Evolutionary conservation across 1,284 basidiomycete species (phyloP).

Genomic region (Ceratobasidium sp.): DNA sequence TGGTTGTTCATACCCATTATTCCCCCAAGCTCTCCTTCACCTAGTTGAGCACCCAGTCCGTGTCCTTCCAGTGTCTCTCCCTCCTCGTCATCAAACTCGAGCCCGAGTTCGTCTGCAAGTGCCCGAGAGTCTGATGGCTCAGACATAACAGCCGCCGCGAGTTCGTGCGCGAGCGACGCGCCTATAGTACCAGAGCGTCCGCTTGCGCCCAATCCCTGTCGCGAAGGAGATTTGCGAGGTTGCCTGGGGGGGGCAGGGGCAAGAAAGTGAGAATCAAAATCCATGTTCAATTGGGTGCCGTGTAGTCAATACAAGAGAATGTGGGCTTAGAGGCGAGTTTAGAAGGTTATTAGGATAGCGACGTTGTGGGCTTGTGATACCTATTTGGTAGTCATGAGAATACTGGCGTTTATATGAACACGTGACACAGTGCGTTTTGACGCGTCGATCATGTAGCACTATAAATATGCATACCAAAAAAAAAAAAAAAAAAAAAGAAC

Average conservation of each 20-base stretch:
- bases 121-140: conserved; percentile 80
- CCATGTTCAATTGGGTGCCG: not conserved
- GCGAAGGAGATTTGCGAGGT: conserved; percentile 63
- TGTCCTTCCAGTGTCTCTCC: conserved; percentile 47
- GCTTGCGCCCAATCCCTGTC: conserved; percentile 58
- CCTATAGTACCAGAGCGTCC: conserved; percentile 60
- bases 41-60: not conserved
- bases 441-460: too few relatives aligned
- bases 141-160: conserved; percentile 83
- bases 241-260: conserved; percentile 47
- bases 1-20: conserved; percentile 12
- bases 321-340: not conserved
- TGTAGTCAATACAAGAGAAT: conserved; percentile 34
- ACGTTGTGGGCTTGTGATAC: conserved; percentile 16
- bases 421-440: too few relatives aligned
- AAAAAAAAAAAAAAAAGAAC: too few relatives aligned
- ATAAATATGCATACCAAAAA: too few relatives aligned
- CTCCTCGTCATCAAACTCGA: conserved; percentile 83
- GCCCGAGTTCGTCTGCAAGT: conserved; percentile 83
- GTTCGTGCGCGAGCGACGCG: conserved; percentile 78
- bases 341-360: not conserved
- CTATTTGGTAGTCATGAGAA: not conserved
- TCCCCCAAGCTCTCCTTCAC: not conserved
- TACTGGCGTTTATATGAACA: not conserved
- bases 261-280: conserved; percentile 49